These are phyloP conservation scores for Arthrobotrys sphaeroides DNA, from an alignment of 2,329 filamentous ascomycete genomes.

Conservation along the genomic window DNA sequence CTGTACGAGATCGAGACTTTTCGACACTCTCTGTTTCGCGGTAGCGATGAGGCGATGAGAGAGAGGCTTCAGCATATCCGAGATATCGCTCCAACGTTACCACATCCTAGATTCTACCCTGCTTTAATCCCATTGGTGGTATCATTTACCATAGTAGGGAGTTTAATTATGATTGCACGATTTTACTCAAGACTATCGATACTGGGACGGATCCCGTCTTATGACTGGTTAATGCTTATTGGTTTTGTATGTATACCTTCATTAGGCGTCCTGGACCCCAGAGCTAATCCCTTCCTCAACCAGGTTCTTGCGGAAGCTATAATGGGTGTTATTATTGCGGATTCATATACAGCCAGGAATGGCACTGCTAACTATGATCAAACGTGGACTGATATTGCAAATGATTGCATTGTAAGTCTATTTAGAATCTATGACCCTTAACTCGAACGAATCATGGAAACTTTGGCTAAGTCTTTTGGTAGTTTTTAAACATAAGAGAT, in stretches of 20 bases:
- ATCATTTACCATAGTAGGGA: constrained; percentile 35
- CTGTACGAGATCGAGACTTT: constrained; percentile 29
- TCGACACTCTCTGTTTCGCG: constrained; percentile 9
- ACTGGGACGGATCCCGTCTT: constrained; percentile 33
- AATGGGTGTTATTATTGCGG: constrained; percentile 42
- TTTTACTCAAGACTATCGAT: constrained; percentile 46
- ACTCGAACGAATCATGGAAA: too few species aligned
- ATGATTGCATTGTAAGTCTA: constrained; percentile 35
- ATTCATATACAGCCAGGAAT: constrained; percentile 42
- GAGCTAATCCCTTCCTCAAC: background rate
- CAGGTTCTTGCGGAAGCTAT: constrained; percentile 36
- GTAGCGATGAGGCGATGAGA: constrained; percentile 17
- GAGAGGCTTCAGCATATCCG: constrained; percentile 23
- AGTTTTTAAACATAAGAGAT: constrained; percentile 40
- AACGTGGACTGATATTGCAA: constrained; percentile 38
- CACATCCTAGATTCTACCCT: constrained; percentile 34
- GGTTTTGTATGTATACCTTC: constrained; percentile 13
- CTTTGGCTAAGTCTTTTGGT: too few species aligned
- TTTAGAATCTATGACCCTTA: background rate
- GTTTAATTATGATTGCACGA: constrained; percentile 31
- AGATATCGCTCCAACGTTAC: constrained; percentile 26
- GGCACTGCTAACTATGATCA: constrained; percentile 38
- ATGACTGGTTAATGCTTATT: constrained; percentile 42
- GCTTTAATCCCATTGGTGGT: constrained; percentile 37
- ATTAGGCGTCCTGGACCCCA: too few species aligned